Evolutionary conservation across 2,329 filamentous ascomycete species (phyloP), one percentile per base, ranked within the genome.

Genomic region (Phoma sp.): DNA sequence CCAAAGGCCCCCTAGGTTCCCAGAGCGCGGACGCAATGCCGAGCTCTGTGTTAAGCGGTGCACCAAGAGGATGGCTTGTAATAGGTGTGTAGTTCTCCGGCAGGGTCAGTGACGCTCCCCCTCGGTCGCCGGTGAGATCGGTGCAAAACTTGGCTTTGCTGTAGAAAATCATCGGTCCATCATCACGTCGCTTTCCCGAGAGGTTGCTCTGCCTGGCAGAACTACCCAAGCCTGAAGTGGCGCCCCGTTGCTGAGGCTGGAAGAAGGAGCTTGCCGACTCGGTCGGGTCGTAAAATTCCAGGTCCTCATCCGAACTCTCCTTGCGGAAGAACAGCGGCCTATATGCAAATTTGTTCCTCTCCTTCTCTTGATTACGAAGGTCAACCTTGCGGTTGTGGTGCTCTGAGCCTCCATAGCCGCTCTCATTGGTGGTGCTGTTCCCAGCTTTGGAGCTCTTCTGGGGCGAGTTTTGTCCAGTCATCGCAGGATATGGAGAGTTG

Each of bases 151-250:
- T 85, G 1, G 89, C 88, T 21, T 89, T 90, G 56, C 84, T 91
- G 71, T 93, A 96, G 68, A 93, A 96, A 15, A 93, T 92, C 61
- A 96, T 89, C 1, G 89, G 87, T 7, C 91, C 91, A 53, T 90
- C 86, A 11, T 86, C 81, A 0, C 80, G 82, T 21, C 83, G 82
- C 70, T 83, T 84, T 60, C 77, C 81, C 1, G 72, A 68, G 1
- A 59, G 76, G 28, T 80, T 65, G 67, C 80, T 72, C 67, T 76
- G 51, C 74, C 81, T 39, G 68, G 79, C 60, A 69, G 83, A 59
- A 78, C 84, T 65, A 4, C 72, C 73, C 61, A 80, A 72, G 0
- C 73, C 75, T 1, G 78, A 78, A 1, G 77, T 79, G 37, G 76
- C 74, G 3, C 65, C 72, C 5, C 59, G 49, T 23, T 64, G 61